Base-by-base conservation (phyloP, 108 stramenopile species). In the Nannochloropsis gaditana region DNA sequence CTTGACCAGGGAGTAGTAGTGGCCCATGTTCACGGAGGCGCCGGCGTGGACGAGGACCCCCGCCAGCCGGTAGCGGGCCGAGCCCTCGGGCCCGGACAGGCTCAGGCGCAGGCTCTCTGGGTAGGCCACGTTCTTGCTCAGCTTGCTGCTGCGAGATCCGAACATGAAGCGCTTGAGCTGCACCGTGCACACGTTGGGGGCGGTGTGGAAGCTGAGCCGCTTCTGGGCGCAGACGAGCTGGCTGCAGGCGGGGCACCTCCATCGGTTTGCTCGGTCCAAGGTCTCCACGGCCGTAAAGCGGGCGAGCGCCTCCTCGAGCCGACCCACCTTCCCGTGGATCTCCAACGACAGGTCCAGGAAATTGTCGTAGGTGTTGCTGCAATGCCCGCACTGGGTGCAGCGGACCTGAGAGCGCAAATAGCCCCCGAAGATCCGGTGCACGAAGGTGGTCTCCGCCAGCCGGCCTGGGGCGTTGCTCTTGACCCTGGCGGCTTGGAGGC, bases 311-410 rank as follows among this genome's bases (percentile, higher is more conserved):
- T 90, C 50, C 21, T 91, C 82, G 11, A 99, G 45, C 44, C 91
- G 91, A 17, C 86, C 85, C 9, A 94, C 93, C n/a, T 93, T 87
- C 21, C 93, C 91, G 80, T 92, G 92, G 6, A 98, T 91, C 85
- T 98, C 96, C 44, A 99, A 87, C 41, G 94, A 93, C 42, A 99
- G 92, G 86, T 99, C 97, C 59, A 97, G 86, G 90, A 96, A 97
- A n/a, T 94, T 94, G 91, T 98, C 96, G 86, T 94, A 96, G 4
- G 96, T 97, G 85, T 96, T 94, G 87, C 95, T 94, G 43, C 89
- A 85, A 85, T 94, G 93, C 9, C 91, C 92, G 87, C 97, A 98
- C 59, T 90, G 86, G 4, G 90, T 91, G 90, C 98, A 99, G 86
- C 85, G 84, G 44, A 99, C 90, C 89, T 95, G 93, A 80, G 92